Conservation (phyloP, 1,139 yeast genomes). For the Debaryomycetaceae sp. region DNA sequence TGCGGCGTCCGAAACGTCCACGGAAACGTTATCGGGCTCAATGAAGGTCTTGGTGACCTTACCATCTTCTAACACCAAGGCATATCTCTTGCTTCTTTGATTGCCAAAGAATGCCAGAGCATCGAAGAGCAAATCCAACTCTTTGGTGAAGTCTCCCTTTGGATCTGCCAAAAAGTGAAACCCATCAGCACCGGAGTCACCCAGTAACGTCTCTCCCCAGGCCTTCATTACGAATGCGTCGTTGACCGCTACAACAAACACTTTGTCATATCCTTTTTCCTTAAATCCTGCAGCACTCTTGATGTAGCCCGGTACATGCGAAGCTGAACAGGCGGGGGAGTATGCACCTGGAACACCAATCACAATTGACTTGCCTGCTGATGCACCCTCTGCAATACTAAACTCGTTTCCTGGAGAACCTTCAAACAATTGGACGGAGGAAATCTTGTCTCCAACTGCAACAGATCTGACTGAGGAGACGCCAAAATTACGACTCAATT, state of each 20-base stretch:
- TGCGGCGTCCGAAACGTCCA: constrained; percentile 46
- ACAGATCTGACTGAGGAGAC: constrained; percentile 29
- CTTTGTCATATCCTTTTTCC: constrained; percentile 58
- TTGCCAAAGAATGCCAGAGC: constrained; percentile 73
- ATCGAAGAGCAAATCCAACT: constrained; percentile 65
- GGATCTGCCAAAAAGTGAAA: constrained; percentile 75
- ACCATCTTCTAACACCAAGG: constrained; percentile 72
- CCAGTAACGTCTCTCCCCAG: constrained; percentile 54
- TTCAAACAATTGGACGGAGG: constrained; percentile 53
- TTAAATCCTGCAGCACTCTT: constrained; percentile 48
- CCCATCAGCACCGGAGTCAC: constrained; percentile 24
- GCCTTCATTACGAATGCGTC: constrained; percentile 84
- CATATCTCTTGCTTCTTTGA: constrained; percentile 71
- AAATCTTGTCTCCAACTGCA: constrained; percentile 55
- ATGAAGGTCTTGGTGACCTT: constrained; percentile 60
- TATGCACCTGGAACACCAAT: constrained; percentile 92
- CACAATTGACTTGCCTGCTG: constrained; percentile 53
- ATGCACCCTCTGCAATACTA: constrained; percentile 55
- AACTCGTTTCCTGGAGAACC: constrained; percentile 67
- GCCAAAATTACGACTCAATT: constrained; percentile 26
- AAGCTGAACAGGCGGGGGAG: constrained; percentile 78
- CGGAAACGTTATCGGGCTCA: constrained; percentile 79
- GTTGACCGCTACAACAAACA: constrained; percentile 75
- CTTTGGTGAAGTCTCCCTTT: constrained; percentile 62
- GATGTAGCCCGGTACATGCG: constrained; percentile 79